Percentiles rank a stretch among this genome's conserved stretches.
These are phyloP conservation scores for Coemansia sp. DNA, from an alignment of 192 early-diverging fungal genomes.

Conservation along the genomic window DNA sequence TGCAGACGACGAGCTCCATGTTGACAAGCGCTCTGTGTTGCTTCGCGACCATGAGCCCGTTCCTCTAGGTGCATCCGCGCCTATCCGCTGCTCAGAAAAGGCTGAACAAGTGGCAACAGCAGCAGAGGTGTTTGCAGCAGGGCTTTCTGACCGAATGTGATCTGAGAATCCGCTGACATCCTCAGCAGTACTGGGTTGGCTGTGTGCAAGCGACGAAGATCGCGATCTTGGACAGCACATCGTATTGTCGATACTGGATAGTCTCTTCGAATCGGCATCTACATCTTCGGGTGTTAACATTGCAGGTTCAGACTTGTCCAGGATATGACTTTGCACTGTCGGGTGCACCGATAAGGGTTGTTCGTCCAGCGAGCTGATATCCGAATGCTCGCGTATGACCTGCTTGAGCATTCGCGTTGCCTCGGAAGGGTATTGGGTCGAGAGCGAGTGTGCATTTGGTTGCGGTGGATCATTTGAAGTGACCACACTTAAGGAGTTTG, in stretches of 20 bases:
- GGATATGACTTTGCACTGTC: background rate
- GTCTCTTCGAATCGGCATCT: background rate
- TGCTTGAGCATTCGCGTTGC: constrained; percentile 48
- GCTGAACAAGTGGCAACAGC: background rate
- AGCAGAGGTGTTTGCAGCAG: background rate
- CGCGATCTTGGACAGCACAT: constrained; percentile 14
- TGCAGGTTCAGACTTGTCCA: constrained; percentile 1
- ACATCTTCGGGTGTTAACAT: constrained; percentile 6
- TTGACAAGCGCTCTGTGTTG: constrained; percentile 50
- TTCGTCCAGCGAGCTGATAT: constrained; percentile 6
- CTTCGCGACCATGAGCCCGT: constrained; percentile 13
- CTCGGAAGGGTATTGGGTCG: constrained; percentile 43
- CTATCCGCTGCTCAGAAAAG: constrained; percentile 4
- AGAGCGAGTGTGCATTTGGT: constrained; percentile 3
- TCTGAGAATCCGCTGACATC: constrained; percentile 21
- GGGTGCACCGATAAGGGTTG: constrained; percentile 7
- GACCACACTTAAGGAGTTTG: constrained; percentile 20
- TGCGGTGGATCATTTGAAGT: constrained; percentile 10
- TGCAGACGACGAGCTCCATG: constrained; percentile 52
- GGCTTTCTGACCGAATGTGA: background rate
- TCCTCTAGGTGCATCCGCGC: constrained; percentile 10
- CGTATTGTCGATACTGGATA: background rate
- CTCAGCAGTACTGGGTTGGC: constrained; percentile 30
- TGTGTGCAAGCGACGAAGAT: constrained; percentile 31
- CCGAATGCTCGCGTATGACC: constrained; percentile 33